Evolutionary conservation across 2,329 filamentous ascomycete genomes (phyloP).

Genomic region (Phaeosphaeria sp.): DNA sequence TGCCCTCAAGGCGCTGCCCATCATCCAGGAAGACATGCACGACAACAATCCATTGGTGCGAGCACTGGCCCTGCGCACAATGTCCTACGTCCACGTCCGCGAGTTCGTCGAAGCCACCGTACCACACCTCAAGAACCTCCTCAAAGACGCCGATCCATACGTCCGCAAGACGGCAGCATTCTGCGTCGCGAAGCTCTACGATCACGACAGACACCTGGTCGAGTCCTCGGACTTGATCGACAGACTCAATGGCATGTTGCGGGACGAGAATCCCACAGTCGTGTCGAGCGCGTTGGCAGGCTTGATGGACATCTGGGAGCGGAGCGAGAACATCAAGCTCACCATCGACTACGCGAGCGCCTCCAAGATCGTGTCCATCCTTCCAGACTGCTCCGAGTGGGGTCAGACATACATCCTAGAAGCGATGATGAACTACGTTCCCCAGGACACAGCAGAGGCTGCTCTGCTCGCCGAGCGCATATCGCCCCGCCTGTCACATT

Average conservation of each 20-base stretch:
- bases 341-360: constrained; percentile 98
- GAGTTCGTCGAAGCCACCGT: constrained; percentile 95
- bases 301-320: constrained; percentile 97
- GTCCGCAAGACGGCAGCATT: constrained; percentile 97
- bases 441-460: constrained; percentile 88
- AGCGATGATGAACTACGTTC: constrained; percentile 96
- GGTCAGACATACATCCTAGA: constrained; percentile 98
- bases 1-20: constrained; percentile 89
- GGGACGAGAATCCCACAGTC: constrained; percentile 96
- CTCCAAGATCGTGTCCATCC: constrained; percentile 95
- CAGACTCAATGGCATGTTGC: constrained; percentile 83
- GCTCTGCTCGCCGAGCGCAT: constrained; percentile 91
- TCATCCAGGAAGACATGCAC: constrained; percentile 90
- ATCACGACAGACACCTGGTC: constrained; percentile 90
- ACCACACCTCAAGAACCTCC: constrained; percentile 79
- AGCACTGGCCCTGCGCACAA: constrained; percentile 89
- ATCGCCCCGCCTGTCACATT: constrained; percentile 92
- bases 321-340: constrained; percentile 95
- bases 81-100: constrained; percentile 96
- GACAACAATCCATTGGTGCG: constrained; percentile 91
- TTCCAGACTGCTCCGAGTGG: constrained; percentile 98
- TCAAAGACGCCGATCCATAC: constrained; percentile 90
- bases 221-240: constrained; percentile 93
- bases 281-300: constrained; percentile 91
- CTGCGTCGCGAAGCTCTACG: constrained; percentile 96